Conservation (phyloP, 768 basidiomycete species). For the Collybia sp. region DNA sequence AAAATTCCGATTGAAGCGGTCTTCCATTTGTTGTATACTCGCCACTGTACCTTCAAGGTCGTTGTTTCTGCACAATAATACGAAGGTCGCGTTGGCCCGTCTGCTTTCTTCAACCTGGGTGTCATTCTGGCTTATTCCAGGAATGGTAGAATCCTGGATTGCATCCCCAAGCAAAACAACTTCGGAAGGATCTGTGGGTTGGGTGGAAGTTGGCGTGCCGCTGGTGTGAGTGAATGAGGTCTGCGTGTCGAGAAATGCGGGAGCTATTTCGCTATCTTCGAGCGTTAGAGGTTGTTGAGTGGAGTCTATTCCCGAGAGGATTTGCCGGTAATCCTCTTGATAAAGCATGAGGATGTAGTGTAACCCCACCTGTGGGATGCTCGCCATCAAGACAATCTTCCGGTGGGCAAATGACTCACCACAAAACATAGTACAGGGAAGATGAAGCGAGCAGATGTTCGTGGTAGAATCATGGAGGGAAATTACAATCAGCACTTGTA, state of each 20-base stretch:
- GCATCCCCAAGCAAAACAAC: no score
- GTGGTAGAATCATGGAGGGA: slow-evolving; percentile 3
- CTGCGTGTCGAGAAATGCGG: no score
- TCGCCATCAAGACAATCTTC: background rate
- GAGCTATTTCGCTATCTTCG: no score
- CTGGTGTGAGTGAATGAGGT: no score
- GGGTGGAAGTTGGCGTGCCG: no score
- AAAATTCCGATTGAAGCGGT: slow-evolving; percentile 76
- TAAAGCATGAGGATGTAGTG: slow-evolving; percentile 53
- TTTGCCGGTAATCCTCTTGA: slow-evolving; percentile 41
- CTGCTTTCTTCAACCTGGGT: slow-evolving; percentile 8
- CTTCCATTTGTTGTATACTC: slow-evolving; percentile 69
- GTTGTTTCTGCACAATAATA: slow-evolving; percentile 61
- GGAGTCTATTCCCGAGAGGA: slow-evolving; percentile 38
- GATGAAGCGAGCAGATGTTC: slow-evolving; percentile 60
- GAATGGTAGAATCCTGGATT: background rate
- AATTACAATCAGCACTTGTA: no score
- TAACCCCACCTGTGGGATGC: slow-evolving; percentile 38
- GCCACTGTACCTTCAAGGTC: slow-evolving; percentile 48
- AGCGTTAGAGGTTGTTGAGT: slow-evolving; percentile 6
- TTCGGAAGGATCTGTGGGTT: no score
- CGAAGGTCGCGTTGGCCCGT: slow-evolving; percentile 74
- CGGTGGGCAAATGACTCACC: slow-evolving; percentile 26
- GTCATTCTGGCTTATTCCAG: slow-evolving; percentile 1
- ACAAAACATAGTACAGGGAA: slow-evolving; percentile 40